Evolutionary conservation across 495 filamentous ascomycete genomes (phyloP), one percentile per base, ranked within the genome.

Genomic region (Bathelium albidoporum): DNA sequence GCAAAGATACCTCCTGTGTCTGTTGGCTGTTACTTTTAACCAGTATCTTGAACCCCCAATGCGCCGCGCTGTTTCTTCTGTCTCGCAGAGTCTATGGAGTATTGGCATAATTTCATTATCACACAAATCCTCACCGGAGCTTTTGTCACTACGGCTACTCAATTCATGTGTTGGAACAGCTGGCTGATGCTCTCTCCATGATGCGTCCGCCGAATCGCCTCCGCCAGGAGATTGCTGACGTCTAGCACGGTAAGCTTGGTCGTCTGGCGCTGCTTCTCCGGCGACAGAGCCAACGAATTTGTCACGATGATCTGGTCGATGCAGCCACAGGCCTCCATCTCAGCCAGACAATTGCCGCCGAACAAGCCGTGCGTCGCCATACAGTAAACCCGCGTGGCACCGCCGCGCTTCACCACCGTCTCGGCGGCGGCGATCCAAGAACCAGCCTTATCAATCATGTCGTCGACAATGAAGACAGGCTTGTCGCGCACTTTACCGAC

Each of bases 401-500:
- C 85, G 67, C 92, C 94, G 65, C 89, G 82, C 81, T 96, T 96
- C 61, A 95, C 89, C 1, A 96, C 92, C 9, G 93, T 96, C 78
- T 98, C 94, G 11, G 94, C 94, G n/a, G 94, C 94, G 10, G 93
- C 94, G 68, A 97, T 94, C 94, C 94, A 98, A 22, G 90, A 95
- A 24, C 89, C 90, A 31, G 90, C 85, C 74, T 95, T 96, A 78
- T 98, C 94, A 68, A 98, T 97, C 89, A 98, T 96, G 75, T 98
- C 94, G 77, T 98, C 94, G 58, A 98, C 87, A 64, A 98, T 88
- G 74, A 98, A 87, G 41, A 97, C 94, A 1, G 89, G 84, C 61
- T 87, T 84, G 73, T 87, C 85, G 68, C 83, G 85, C 60, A 98
- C 94, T 66, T 97, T 89, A 64, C 94, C 94, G 34, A 98, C 95